Percentiles rank a stretch among this genome's conserved stretches.
Conservation (phyloP, 805 yeast species). For the Hermanozyma aechmeae region DNA sequence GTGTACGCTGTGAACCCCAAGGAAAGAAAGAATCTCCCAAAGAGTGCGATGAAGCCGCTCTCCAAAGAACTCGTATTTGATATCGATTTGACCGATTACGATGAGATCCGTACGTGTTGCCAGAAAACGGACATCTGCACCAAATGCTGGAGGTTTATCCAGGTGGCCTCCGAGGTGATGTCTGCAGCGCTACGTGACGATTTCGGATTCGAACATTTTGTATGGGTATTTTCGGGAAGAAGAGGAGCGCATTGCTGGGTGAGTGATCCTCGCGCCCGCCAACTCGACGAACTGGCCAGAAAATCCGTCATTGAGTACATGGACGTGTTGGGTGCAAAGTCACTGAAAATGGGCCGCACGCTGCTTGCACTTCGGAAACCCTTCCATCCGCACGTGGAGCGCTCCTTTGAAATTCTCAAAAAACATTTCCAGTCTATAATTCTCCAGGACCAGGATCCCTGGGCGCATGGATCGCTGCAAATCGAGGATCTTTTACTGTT, state of each 20-base stretch:
- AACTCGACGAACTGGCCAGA: constrained; percentile 62
- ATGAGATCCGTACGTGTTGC: constrained; percentile 89
- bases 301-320: constrained; percentile 76
- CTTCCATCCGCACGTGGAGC: constrained; percentile 76
- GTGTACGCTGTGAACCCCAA: constrained; percentile 83
- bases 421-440: constrained; percentile 56
- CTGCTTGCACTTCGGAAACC: constrained; percentile 61
- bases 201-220: constrained; percentile 76
- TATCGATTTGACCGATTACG: constrained; percentile 97
- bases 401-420: constrained; percentile 63
- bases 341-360: constrained; percentile 31
- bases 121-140: constrained; percentile 73
- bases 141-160: constrained; percentile 90
- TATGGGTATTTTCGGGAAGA: constrained; percentile 97
- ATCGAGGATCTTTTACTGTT: constrained; percentile 51
- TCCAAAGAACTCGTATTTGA: constrained; percentile 88
- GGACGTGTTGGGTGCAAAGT: constrained; percentile 53
- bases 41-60: constrained; percentile 68
- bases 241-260: constrained; percentile 99
- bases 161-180: constrained; percentile 70
- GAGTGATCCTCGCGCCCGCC: constrained; percentile 75
- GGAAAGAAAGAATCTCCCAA: constrained; percentile 68
- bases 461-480: constrained; percentile 43
- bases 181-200: constrained; percentile 70
- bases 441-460: constrained; percentile 79